Evolutionary conservation across 225 moss, liverwort and hornwort species (phyloP).

Genomic region (Straminergon stramineum): DNA sequence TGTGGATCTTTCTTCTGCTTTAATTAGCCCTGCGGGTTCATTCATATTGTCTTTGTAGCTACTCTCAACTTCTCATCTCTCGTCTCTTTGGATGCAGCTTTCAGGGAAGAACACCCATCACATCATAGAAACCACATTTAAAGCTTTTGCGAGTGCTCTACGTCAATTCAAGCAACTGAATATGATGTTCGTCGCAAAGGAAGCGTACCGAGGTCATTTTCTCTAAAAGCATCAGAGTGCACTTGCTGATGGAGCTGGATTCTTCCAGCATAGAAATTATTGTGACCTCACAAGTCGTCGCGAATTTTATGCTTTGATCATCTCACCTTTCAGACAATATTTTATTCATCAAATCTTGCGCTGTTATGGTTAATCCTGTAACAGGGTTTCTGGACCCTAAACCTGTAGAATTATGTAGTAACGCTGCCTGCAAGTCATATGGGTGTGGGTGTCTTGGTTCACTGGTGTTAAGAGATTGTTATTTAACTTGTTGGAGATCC

Average conservation of each 20-base stretch:
- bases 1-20: neutral
- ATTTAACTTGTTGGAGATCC: neutral
- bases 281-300: neutral
- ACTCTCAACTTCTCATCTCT: neutral
- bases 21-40: neutral
- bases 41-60: neutral
- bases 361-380: neutral
- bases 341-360: neutral
- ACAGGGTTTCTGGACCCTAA: neutral
- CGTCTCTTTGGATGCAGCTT: conserved; percentile 26
- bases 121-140: conserved; percentile 65
- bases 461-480: neutral
- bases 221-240: too few species aligned
- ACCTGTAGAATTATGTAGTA: neutral
- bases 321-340: neutral
- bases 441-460: neutral
- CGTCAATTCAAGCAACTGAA: conserved; percentile 68
- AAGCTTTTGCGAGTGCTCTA: conserved; percentile 79
- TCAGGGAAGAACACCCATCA: conserved; percentile 76
- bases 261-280: neutral
- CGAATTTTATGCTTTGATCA: neutral
- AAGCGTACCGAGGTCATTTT: conserved; percentile 52
- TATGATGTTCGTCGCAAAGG: conserved; percentile 66
- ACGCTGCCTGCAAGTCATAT: neutral
- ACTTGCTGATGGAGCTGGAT: neutral